Evolutionary conservation across 163 green algal genomes (phyloP).

Genomic region (Chlamydomonas reinhardtii): DNA sequence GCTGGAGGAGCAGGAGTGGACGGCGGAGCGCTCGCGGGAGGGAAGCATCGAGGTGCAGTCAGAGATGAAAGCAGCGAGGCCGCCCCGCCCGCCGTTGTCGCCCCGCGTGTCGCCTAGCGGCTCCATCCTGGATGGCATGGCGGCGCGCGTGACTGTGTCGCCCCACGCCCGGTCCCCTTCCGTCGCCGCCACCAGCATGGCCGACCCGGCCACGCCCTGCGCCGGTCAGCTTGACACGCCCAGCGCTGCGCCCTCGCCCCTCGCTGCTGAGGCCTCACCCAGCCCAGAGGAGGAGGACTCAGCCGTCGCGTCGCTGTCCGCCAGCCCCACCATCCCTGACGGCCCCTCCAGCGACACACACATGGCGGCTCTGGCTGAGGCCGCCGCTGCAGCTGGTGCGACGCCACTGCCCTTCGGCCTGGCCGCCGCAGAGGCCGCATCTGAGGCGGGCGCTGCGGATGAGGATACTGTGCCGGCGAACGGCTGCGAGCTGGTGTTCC

Average conservation of each 20-base stretch:
- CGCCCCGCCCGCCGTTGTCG: slow-evolving; percentile 1
- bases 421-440: not conserved
- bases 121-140: not conserved
- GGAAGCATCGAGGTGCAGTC: not conserved
- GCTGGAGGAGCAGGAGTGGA: slow-evolving; percentile 3
- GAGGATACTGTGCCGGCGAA: not conserved
- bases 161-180: not conserved
- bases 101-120: not conserved
- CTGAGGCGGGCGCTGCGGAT: not conserved
- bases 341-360: not conserved
- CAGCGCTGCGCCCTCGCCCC: no score
- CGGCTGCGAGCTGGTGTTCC: slow-evolving; percentile 29
- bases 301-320: slow-evolving; percentile 7
- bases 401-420: not conserved
- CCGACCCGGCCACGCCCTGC: no score
- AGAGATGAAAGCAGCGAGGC: not conserved
- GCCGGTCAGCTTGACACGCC: no score
- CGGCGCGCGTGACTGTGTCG: not conserved
- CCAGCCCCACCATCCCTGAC: slow-evolving; percentile 9
- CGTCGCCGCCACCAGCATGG: no score
- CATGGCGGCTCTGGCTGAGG: no score
- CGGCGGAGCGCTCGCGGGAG: not conserved
- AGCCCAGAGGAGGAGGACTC: not conserved
- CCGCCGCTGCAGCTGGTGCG: not conserved
- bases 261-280: not conserved